Evolutionary conservation across 2,329 filamentous ascomycete species (phyloP).

Genomic region (Metarhizium guizhouense): DNA sequence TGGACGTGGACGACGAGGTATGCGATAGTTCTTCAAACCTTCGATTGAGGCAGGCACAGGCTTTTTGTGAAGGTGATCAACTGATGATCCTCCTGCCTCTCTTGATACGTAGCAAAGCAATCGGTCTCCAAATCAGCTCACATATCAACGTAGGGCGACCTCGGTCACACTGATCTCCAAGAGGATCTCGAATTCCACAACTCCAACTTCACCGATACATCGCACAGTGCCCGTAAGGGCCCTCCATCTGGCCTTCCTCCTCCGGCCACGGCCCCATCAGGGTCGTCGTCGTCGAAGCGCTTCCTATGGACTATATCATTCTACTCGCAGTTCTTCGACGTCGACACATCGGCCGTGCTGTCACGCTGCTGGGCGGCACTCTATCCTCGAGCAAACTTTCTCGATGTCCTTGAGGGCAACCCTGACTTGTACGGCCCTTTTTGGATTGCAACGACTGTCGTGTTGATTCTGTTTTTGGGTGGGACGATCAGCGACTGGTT

Average conservation of each 20-base stretch:
- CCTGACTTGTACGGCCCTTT: conserved; percentile 94
- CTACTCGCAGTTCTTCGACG: conserved; percentile 97
- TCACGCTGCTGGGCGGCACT: conserved; percentile 81
- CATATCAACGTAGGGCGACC: conserved; percentile 62
- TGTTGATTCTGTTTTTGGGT: conserved; percentile 89
- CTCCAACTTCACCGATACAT: conserved; percentile 66
- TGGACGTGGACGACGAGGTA: conserved; percentile 95
- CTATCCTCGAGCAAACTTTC: conserved; percentile 86
- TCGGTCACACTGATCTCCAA: conserved; percentile 95
- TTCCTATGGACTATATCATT: conserved; percentile 89
- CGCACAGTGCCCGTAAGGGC: conserved; percentile 39
- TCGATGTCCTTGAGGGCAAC: conserved; percentile 94
- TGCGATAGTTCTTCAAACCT: not conserved
- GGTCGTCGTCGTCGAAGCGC: conserved; percentile 55
- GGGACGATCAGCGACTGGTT: conserved; percentile 93
- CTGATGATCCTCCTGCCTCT: not conserved
- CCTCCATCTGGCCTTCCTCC: conserved; percentile 44
- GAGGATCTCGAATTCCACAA: conserved; percentile 99
- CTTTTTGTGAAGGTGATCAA: not conserved
- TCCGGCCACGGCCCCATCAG: conserved; percentile 42
- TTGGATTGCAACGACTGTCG: conserved; percentile 97
- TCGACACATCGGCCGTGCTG: conserved; percentile 85
- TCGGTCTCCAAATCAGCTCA: not conserved
- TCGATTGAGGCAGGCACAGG: not conserved
- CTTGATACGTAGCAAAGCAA: not conserved